Evolutionary conservation across 169 alveolate genomes (phyloP).

Genomic region (Theileria annulata): DNA sequence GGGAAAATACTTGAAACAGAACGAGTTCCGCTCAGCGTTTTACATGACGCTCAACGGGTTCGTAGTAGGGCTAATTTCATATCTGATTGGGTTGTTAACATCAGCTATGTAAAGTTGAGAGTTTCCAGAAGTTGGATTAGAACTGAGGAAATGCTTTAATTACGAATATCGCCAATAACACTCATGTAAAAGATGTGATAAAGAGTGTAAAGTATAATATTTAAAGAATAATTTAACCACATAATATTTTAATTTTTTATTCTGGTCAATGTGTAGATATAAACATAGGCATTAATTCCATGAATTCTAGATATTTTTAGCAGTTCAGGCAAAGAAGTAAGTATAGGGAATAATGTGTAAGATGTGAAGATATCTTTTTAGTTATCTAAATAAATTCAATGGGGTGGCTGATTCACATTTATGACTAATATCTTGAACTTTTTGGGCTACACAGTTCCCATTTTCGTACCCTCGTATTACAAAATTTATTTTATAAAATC

Average conservation of each 20-base stretch:
- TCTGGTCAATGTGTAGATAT: background rate
- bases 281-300: background rate
- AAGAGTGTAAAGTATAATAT: background rate
- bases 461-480: background rate
- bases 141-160: background rate
- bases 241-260: too few species aligned
- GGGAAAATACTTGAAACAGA: constrained; percentile 62
- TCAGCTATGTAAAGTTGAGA: background rate
- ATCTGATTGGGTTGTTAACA: constrained; percentile 26
- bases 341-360: background rate
- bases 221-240: background rate
- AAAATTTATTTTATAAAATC: background rate
- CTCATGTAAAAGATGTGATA: background rate
- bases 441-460: background rate
- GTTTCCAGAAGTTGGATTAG: too few species aligned
- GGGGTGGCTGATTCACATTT: background rate
- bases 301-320: background rate
- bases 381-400: background rate
- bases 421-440: background rate
- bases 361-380: background rate
- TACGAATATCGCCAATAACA: background rate
- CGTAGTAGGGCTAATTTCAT: constrained; percentile 42
- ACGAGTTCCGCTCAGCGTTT: constrained; percentile 40
- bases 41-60: constrained; percentile 51
- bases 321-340: background rate